Evolutionary conservation across 768 basidiomycete genomes (phyloP).

Genomic region (Boletellus ananas): DNA sequence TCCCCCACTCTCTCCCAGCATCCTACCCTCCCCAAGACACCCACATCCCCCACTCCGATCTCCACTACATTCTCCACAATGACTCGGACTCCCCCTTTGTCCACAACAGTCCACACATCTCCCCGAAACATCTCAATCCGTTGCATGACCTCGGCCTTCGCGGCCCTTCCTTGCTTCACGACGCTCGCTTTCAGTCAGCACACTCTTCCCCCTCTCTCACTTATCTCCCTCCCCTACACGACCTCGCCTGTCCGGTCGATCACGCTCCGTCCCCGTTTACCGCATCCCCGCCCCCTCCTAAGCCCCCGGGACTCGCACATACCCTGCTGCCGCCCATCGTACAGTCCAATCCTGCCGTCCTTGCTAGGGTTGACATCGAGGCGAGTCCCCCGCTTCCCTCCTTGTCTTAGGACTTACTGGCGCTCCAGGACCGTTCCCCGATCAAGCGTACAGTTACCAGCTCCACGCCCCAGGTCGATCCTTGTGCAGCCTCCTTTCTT

Average conservation of each 20-base stretch:
- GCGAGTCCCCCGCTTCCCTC: slow-evolving; percentile 6
- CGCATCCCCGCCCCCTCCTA: slow-evolving; percentile 22
- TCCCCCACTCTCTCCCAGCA: slow-evolving; percentile 21
- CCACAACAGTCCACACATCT: slow-evolving; percentile 22
- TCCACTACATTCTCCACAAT: slow-evolving; percentile 25
- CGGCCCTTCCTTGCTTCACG: slow-evolving; percentile 20
- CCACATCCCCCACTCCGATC: slow-evolving; percentile 25
- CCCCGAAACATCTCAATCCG: slow-evolving; percentile 28
- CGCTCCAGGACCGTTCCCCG: slow-evolving; percentile 24
- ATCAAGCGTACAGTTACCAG: slow-evolving; percentile 23
- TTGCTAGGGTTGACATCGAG: slow-evolving; percentile 23
- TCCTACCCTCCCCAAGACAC: slow-evolving; percentile 26
- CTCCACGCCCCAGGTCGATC: slow-evolving; percentile 35
- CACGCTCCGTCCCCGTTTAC: slow-evolving; percentile 14
- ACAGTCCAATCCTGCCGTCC: slow-evolving; percentile 31
- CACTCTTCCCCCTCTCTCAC: slow-evolving; percentile 23
- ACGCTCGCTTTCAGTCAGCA: slow-evolving; percentile 26
- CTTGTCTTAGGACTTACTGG: slow-evolving; percentile 10
- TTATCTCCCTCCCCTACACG: slow-evolving; percentile 26
- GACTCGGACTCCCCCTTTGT: slow-evolving; percentile 16
- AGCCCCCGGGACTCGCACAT: slow-evolving; percentile 23
- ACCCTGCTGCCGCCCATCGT: slow-evolving; percentile 33
- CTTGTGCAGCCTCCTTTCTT: slow-evolving; percentile 43
- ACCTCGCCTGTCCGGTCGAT: slow-evolving; percentile 21
- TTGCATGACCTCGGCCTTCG: slow-evolving; percentile 21